Conservation (phyloP, 2,329 filamentous ascomycete species). For the Stagonosporopsis cucurbitacearum region DNA sequence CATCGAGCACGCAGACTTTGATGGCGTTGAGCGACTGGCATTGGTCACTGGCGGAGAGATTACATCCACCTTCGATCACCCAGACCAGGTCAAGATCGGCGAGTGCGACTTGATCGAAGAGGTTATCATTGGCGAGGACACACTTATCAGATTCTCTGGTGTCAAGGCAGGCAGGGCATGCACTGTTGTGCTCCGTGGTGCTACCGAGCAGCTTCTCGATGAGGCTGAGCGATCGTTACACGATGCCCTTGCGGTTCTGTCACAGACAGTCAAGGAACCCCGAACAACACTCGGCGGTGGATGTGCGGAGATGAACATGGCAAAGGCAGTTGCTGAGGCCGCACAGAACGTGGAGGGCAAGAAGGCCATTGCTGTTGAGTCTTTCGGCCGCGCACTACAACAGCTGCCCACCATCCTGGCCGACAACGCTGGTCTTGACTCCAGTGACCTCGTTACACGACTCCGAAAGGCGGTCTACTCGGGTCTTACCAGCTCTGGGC, state of each 20-base stretch:
- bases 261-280: conserved; percentile 94
- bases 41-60: conserved; percentile 98
- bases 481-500: conserved; percentile 87
- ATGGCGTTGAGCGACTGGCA: conserved; percentile 93
- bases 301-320: conserved; percentile 98
- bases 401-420: conserved; percentile 96
- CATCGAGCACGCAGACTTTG: conserved; percentile 98
- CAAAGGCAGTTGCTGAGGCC: conserved; percentile 92
- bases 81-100: conserved; percentile 94
- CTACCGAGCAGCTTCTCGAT: conserved; percentile 94
- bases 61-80: conserved; percentile 96
- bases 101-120: conserved; percentile 96
- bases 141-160: conserved; percentile 94
- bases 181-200: conserved; percentile 94
- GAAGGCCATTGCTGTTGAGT: conserved; percentile 90
- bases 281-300: conserved; percentile 93
- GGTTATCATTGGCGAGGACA: conserved; percentile 97
- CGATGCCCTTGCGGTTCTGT: conserved; percentile 93
- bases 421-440: conserved; percentile 96
- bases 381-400: conserved; percentile 86
- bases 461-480: conserved; percentile 94
- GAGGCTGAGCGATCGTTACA: conserved; percentile 96
- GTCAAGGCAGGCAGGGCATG: conserved; percentile 93
- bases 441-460: conserved; percentile 88
- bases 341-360: conserved; percentile 96